phyloP scores from a whole-genome alignment of 768 basidiomycete genomes.

The Lactifluus hygrophoroides region DNA sequence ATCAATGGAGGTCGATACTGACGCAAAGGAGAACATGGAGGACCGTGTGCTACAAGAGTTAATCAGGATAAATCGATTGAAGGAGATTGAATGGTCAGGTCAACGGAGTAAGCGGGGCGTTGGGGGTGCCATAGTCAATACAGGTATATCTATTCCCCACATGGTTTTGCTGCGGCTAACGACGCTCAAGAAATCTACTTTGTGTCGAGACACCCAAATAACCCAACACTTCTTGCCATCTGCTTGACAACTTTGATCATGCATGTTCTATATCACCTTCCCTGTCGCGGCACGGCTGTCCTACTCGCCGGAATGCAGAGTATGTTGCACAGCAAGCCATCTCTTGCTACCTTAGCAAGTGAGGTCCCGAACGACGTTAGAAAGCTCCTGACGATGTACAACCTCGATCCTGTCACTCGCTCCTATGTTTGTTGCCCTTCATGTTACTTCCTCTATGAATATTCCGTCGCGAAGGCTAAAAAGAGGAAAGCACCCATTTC shows the following conservation, averaged over 20 bases:
- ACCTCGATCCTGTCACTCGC: not conserved
- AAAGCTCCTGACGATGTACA: no score
- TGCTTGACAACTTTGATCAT: not conserved
- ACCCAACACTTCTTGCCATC: not conserved
- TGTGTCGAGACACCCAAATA: not conserved
- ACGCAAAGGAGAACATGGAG: not conserved
- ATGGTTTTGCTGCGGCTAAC: not conserved
- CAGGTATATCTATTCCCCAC: not conserved
- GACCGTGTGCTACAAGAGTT: not conserved
- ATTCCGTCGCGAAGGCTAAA: no score
- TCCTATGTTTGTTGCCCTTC: constrained; percentile 3
- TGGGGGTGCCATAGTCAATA: no score
- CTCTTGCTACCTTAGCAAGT: no score
- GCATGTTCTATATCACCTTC: not conserved
- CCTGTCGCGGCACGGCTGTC: not conserved
- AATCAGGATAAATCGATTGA: no score
- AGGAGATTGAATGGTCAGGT: no score
- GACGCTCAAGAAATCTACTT: not conserved
- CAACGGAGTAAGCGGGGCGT: not conserved
- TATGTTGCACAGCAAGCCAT: not conserved
- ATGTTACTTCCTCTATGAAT: no score
- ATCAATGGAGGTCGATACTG: not conserved
- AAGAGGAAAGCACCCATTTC: no score
- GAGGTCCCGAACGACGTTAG: no score
- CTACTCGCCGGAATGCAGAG: no score